A percentile compares a stretch with the other conserved stretches of the same genome.
Conservation (phyloP, 169 alveolate genomes). For the Plasmodium gonderi region DNA sequence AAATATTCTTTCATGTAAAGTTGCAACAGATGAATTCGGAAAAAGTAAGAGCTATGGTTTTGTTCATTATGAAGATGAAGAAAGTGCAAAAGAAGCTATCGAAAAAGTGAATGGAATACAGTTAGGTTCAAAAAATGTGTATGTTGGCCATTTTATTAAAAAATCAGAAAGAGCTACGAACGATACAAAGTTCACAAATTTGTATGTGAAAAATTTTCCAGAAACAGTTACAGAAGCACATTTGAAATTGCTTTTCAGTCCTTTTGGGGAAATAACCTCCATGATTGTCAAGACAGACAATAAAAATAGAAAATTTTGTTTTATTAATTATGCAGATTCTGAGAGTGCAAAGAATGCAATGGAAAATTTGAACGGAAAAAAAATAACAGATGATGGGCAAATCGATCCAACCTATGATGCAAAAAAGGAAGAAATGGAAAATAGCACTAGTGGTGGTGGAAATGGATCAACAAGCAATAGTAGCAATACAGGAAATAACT, state of each 20-base stretch:
- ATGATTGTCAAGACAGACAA: conserved; percentile 88
- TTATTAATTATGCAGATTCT: conserved; percentile 90
- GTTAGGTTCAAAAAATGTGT: conserved; percentile 92
- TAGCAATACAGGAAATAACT: too few relatives aligned
- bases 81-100: conserved; percentile 94
- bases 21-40: conserved; percentile 91
- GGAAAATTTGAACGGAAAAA: conserved; percentile 88
- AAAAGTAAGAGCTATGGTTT: conserved; percentile 95
- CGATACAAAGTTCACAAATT: conserved; percentile 86
- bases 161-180: conserved; percentile 86
- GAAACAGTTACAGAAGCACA: conserved; percentile 88
- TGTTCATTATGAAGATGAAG: conserved; percentile 95
- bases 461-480: background rate
- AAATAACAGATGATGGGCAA: conserved; percentile 81
- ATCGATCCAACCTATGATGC: conserved; percentile 48
- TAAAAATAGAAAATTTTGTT: conserved; percentile 91
- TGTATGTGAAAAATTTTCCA: conserved; percentile 94
- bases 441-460: background rate
- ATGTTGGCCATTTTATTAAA: conserved; percentile 92
- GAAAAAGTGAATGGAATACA: conserved; percentile 92
- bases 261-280: conserved; percentile 92
- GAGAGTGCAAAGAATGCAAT: conserved; percentile 92
- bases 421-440: conserved; percentile 56
- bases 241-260: conserved; percentile 83
- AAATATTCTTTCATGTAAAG: conserved; percentile 94